Evolutionary conservation across 805 yeast species (phyloP).

Genomic region (Saitoella complicata): DNA sequence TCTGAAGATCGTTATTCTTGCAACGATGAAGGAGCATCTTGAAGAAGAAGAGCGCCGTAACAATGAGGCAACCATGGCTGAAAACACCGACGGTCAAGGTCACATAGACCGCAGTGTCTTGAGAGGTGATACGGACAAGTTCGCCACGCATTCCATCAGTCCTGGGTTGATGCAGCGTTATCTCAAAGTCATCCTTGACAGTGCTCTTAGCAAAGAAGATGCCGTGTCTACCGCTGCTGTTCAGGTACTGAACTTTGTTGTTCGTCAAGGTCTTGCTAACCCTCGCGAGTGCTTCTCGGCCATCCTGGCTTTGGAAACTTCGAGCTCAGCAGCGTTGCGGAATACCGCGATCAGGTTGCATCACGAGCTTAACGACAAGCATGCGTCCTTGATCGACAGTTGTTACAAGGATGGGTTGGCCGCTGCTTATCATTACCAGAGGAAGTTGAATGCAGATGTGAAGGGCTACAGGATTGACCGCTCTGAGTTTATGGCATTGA

Average conservation of each 20-base stretch:
- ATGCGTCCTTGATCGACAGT: conserved; percentile 55
- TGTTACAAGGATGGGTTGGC: conserved; percentile 48
- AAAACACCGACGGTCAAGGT: conserved; percentile 35
- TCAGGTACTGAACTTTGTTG: conserved; percentile 37
- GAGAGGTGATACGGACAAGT: conserved; percentile 36
- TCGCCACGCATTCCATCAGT: conserved; percentile 50
- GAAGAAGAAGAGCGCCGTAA: conserved; percentile 24
- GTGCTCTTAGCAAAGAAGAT: conserved; percentile 33
- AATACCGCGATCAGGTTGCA: conserved; percentile 38
- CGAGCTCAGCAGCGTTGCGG: conserved; percentile 29
- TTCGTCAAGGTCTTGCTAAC: conserved; percentile 53
- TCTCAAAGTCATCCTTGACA: conserved; percentile 28
- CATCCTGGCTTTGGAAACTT: conserved; percentile 50
- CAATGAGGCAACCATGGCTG: conserved; percentile 5
- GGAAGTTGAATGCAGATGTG: conserved; percentile 14
- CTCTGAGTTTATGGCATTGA: conserved; percentile 19
- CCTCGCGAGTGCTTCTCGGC: conserved; percentile 49
- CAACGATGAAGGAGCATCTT: conserved; percentile 43
- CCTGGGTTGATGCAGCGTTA: conserved; percentile 56
- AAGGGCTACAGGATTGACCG: conserved; percentile 10
- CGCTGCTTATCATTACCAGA: conserved; percentile 33
- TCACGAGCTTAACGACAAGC: conserved; percentile 39
- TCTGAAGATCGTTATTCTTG: conserved; percentile 36
- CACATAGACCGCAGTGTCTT: conserved; percentile 34
- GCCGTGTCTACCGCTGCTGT: conserved; percentile 36